phyloP scores from a whole-genome alignment of 805 yeast genomes.

The Metschnikowia corniflorae region DNA sequence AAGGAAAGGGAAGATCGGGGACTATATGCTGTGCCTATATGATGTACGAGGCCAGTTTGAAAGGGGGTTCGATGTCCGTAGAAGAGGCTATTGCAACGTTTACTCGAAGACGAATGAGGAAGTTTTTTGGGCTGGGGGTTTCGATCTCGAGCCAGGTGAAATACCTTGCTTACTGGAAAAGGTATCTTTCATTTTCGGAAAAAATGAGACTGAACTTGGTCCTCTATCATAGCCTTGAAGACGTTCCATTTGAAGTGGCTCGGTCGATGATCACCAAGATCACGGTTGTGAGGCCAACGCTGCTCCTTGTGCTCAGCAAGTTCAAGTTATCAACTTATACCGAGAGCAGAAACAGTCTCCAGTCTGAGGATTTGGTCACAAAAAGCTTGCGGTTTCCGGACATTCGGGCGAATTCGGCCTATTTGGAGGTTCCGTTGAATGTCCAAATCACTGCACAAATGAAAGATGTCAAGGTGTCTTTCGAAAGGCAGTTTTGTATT shows the following conservation, averaged over 20 bases:
- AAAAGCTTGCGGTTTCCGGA: constrained; percentile 9
- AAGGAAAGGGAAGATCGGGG: constrained; percentile 92
- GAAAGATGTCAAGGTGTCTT: constrained; percentile 18
- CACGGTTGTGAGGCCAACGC: constrained; percentile 10
- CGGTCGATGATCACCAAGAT: constrained; percentile 13
- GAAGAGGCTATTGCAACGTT: constrained; percentile 51
- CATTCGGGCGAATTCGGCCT: constrained; percentile 6
- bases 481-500: constrained; percentile 10
- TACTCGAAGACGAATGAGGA: constrained; percentile 54
- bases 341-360: constrained; percentile 5
- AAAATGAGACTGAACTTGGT: constrained; percentile 5
- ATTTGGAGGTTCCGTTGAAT: constrained; percentile 6
- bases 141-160: constrained; percentile 67
- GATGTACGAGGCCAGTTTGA: constrained; percentile 39
- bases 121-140: constrained; percentile 60
- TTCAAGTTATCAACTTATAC: constrained; percentile 13
- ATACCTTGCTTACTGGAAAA: constrained; percentile 56
- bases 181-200: constrained; percentile 7
- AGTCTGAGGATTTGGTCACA: constrained; percentile 2
- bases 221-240: constrained; percentile 4
- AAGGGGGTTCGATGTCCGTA: constrained; percentile 21
- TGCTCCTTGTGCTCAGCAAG: constrained; percentile 10
- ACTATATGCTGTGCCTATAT: constrained; percentile 67
- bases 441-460: constrained; percentile 7
- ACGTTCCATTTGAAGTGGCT: constrained; percentile 6